Percentiles rank a stretch among this genome's conserved stretches.
phyloP scores from a whole-genome alignment of 129 eudicot species.

The Escallonia rubra region DNA sequence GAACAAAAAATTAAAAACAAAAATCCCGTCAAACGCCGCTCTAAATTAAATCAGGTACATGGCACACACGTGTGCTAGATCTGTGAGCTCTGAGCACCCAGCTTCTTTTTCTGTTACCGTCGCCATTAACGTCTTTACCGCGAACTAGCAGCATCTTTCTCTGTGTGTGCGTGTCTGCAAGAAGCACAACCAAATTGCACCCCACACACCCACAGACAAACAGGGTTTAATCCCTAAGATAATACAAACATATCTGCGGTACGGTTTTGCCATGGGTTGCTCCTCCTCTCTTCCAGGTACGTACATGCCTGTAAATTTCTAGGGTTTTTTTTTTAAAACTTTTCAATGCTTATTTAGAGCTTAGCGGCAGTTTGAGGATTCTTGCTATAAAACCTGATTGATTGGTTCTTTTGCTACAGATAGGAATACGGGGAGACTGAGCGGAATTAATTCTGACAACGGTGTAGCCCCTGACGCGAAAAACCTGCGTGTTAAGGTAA shows the following conservation, averaged over 20 bases:
- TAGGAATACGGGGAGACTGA: slow-evolving; percentile 52
- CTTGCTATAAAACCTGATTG: background rate
- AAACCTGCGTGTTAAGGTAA: slow-evolving; percentile 82
- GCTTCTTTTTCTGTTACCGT: too few relatives aligned
- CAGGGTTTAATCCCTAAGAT: too few relatives aligned
- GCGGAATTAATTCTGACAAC: slow-evolving; percentile 52
- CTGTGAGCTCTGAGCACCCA: too few relatives aligned
- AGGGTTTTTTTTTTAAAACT: slow-evolving; percentile 11
- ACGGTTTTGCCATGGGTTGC: slow-evolving; percentile 45
- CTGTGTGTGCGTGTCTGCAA: too few relatives aligned
- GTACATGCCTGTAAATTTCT: background rate
- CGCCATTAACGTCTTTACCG: too few relatives aligned
- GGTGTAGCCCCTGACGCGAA: slow-evolving; percentile 56
- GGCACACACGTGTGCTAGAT: too few relatives aligned
- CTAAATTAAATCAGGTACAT: too few relatives aligned
- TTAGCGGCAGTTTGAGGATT: background rate
- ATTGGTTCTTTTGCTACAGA: slow-evolving; percentile 28
- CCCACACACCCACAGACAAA: too few relatives aligned
- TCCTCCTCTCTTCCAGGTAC: slow-evolving; percentile 66
- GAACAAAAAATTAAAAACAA: too few relatives aligned
- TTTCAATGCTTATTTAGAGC: background rate
- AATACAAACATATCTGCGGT: background rate
- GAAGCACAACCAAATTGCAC: too few relatives aligned
- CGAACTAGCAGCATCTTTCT: too few relatives aligned
- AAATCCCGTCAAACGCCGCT: too few relatives aligned